Evolutionary conservation across 1,139 yeast species (phyloP), one percentile per base, ranked within the genome.

Genomic region (Starmera stellimalicola): DNA sequence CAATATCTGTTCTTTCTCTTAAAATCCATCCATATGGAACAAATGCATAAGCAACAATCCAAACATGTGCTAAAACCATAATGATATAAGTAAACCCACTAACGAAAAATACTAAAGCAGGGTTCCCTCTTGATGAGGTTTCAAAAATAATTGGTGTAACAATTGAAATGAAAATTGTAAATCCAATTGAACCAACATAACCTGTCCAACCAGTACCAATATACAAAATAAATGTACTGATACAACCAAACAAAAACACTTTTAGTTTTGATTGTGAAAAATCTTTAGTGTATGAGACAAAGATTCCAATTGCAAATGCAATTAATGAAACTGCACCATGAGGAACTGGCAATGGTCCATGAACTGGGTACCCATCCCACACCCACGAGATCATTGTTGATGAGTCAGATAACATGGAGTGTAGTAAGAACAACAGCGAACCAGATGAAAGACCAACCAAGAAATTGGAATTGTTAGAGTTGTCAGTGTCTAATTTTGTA

Each of bases 1-100:
- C 73, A 29, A 82, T 56, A 55, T 87, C 94, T 5, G 91, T 77
- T 53, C 95, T 73, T 58, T 91, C 98, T 52, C 98, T 73, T 37
- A 91, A 65, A 18, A 82, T 45, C 52, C 79, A 79, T 5, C 98
- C 98, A 41, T 84, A 91, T 12, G 98, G 98, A 33, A 91, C 98
- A 60, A 91, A 91, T 0, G 98, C 98, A 56, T 91, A 91, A 0
- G 98, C 98, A 27, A 91, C 98, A 34, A 82, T 77, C 97, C 97
- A 91, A 33, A 91, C 94, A 57, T 88, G 91, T 11, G 83, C 91
- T 41, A 91, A 66, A 12, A 76, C 62, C 28, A 82, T 56, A 6
- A 82, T 40, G 30, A 80, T 61, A 40, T 73, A 64, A 36, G 75
- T 52, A 12, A 80, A 54, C 36, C 77, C 68, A 1, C 78, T 79